Conservation (phyloP, 2,329 filamentous ascomycete genomes). For the Ophiostoma perfectum region DNA sequence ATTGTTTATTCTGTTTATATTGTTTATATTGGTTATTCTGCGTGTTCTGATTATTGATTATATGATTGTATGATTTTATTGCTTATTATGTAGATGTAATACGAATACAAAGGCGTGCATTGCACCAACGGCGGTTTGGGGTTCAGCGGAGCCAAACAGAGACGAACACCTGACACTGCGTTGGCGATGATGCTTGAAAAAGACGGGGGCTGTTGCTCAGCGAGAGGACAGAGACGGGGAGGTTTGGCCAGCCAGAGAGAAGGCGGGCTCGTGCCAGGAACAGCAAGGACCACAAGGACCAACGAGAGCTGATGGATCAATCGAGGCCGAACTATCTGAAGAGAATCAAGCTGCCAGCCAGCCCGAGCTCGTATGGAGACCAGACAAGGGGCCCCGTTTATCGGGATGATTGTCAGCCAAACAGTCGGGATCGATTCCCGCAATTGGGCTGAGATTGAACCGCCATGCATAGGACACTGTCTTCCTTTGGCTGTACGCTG, state of each 20-base stretch:
- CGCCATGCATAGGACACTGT: no score
- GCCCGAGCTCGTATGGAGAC: not conserved
- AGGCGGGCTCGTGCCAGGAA: no score
- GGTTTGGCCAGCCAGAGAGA: not conserved
- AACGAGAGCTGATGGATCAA: no score
- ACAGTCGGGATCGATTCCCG: conserved; percentile 11
- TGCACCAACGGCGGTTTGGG: not conserved
- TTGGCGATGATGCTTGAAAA: not conserved
- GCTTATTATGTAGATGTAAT: no score
- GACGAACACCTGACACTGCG: conserved; percentile 21
- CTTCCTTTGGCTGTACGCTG: not conserved
- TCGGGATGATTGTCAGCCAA: conserved; percentile 10
- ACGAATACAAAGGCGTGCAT: no score
- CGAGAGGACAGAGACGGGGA: not conserved
- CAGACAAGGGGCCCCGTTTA: not conserved
- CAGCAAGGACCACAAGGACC: no score
- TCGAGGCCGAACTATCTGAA: not conserved
- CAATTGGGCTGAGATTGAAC: not conserved
- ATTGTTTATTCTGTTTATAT: not conserved
- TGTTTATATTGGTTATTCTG: no score
- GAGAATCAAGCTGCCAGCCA: not conserved
- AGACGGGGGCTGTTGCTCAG: not conserved
- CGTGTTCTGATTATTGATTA: no score
- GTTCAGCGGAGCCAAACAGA: conserved; percentile 23
- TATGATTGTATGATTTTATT: no score